Conservation (phyloP, 2,329 filamentous ascomycete genomes). For the Eurotiales sp. region DNA sequence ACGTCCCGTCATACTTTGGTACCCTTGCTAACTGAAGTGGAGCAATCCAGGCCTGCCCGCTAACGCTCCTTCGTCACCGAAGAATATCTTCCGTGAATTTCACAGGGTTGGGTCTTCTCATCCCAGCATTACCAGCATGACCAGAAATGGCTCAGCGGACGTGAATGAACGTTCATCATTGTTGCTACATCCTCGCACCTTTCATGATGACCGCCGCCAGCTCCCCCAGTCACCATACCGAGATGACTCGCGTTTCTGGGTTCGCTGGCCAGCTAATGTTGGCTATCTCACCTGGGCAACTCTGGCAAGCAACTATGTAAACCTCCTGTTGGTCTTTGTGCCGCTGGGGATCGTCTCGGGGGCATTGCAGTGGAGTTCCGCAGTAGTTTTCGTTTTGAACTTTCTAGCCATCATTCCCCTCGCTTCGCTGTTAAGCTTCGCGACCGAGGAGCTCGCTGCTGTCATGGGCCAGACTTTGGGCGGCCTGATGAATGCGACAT, state of each 20-base stretch:
- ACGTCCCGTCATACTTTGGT: too few relatives aligned
- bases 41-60: not conserved
- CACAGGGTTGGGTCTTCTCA: constrained; percentile 6
- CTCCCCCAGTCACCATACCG: constrained; percentile 24
- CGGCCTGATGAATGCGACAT: constrained; percentile 63
- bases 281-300: constrained; percentile 42
- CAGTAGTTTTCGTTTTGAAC: constrained; percentile 59
- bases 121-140: constrained; percentile 33
- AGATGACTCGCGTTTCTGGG: constrained; percentile 35
- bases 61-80: not conserved
- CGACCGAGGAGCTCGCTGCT: constrained; percentile 60
- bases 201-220: not conserved
- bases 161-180: constrained; percentile 34
- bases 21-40: constrained; percentile 1
- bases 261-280: constrained; percentile 37
- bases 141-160: constrained; percentile 29
- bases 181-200: constrained; percentile 24
- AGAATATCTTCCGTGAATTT: constrained; percentile 8
- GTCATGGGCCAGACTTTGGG: constrained; percentile 60
- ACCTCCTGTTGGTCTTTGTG: constrained; percentile 62
- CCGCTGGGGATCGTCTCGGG: constrained; percentile 60
- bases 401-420: constrained; percentile 63
- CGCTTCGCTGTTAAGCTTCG: constrained; percentile 60
- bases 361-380: constrained; percentile 57
- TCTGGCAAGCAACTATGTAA: constrained; percentile 52